phyloP scores from a whole-genome alignment of 2,329 filamentous ascomycete species.

The Stromatinia cepivora region DNA sequence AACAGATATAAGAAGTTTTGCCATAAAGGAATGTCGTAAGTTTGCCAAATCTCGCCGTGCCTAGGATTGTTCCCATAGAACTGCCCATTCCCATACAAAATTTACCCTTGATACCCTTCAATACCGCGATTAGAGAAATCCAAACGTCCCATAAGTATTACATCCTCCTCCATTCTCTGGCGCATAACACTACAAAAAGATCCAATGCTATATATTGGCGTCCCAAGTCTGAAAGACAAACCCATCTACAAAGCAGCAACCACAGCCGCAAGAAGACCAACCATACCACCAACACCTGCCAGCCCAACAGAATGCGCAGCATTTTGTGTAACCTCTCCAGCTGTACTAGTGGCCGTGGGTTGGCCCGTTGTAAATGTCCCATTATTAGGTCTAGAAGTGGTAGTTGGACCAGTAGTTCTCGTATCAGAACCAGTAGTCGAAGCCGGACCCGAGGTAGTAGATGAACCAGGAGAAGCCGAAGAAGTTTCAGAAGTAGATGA shows the following conservation, averaged over 20 bases:
- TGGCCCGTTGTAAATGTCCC: background rate
- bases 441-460: background rate
- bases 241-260: conserved; percentile 14
- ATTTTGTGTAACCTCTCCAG: background rate
- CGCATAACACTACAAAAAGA: background rate
- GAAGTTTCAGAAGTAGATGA: background rate
- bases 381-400: background rate
- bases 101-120: background rate
- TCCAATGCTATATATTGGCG: background rate
- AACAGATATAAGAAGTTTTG: background rate
- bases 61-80: background rate
- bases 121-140: background rate
- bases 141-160: background rate
- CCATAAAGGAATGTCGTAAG: conserved; percentile 3
- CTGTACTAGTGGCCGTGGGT: background rate
- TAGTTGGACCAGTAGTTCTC: background rate
- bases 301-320: conserved; percentile 7
- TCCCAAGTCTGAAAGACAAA: background rate
- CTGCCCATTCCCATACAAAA: background rate
- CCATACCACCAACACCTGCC: conserved; percentile 9
- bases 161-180: background rate
- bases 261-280: background rate
- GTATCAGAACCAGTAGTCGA: background rate
- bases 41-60: background rate
- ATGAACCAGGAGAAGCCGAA: conserved; percentile 1